These are phyloP conservation scores for Mycena sanguinolenta DNA, from an alignment of 768 basidiomycete species.

Conservation along the genomic window DNA sequence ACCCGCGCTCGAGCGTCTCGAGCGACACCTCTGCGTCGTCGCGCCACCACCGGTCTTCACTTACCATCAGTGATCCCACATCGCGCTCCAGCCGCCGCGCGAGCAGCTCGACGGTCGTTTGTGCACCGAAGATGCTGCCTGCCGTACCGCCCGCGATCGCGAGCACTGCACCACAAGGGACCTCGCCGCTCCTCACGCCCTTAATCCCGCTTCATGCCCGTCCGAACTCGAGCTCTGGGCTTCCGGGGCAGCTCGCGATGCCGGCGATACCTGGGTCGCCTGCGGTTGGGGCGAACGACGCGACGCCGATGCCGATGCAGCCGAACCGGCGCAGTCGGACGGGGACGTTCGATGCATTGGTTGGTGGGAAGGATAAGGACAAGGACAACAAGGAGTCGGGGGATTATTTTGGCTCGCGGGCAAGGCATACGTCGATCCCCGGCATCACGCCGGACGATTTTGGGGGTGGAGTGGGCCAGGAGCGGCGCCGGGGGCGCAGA, in stretches of 20 bases:
- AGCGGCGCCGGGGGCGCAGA: conserved; percentile 54
- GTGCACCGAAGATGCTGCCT: conserved; percentile 75
- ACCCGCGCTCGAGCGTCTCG: conserved; percentile 37
- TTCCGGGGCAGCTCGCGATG: conserved; percentile 41
- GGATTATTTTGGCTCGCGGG: conserved; percentile 69
- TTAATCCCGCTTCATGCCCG: conserved; percentile 62
- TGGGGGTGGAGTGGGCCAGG: conserved; percentile 57
- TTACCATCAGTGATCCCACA: conserved; percentile 50
- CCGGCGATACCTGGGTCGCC: conserved; percentile 63
- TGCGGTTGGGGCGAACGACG: conserved; percentile 41
- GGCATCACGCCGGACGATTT: conserved; percentile 60
- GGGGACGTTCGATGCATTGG: conserved; percentile 58
- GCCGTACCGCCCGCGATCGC: conserved; percentile 68
- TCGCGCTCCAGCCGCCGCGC: conserved; percentile 32
- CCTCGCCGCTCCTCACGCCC: conserved; percentile 71
- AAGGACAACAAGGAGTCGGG: too few relatives aligned
- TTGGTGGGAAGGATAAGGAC: conserved; percentile 25
- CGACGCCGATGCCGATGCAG: conserved; percentile 45
- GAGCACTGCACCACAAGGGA: conserved; percentile 49
- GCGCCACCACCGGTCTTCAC: conserved; percentile 38
- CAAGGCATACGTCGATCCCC: conserved; percentile 61
- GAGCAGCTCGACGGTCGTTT: conserved; percentile 63
- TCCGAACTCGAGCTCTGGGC: conserved; percentile 36
- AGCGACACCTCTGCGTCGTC: conserved; percentile 32
- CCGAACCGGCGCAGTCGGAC: conserved; percentile 52